These are phyloP conservation scores for Mucor ambiguus DNA, from an alignment of 371 early-diverging fungal genomes.

Conservation along the genomic window DNA sequence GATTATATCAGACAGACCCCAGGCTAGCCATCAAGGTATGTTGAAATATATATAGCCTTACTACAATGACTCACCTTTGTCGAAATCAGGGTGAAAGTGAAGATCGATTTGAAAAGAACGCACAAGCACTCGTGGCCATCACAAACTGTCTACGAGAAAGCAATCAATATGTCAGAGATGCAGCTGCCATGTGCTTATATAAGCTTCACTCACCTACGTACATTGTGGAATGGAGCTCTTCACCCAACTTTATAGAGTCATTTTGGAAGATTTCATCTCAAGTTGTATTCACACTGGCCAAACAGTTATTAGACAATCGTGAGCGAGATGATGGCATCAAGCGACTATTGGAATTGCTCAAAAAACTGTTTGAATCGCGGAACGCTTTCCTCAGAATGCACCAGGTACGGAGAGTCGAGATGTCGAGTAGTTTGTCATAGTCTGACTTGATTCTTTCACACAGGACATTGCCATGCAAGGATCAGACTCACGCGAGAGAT, in stretches of 20 bases:
- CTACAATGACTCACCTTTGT: background rate
- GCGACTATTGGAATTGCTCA: constrained; percentile 60
- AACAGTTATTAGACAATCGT: constrained; percentile 56
- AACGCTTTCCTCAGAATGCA: constrained; percentile 63
- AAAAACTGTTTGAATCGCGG: constrained; percentile 60
- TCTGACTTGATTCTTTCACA: background rate
- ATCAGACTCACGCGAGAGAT: constrained; percentile 60
- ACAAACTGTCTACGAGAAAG: constrained; percentile 68
- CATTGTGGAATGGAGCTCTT: constrained; percentile 67
- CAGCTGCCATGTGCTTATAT: constrained; percentile 73
- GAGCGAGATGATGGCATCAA: constrained; percentile 57
- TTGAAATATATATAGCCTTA: background rate
- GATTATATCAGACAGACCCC: constrained; percentile 76
- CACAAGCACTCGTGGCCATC: constrained; percentile 66
- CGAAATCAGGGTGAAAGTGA: constrained; percentile 38
- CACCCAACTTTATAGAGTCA: constrained; percentile 56
- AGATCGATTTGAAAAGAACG: constrained; percentile 63
- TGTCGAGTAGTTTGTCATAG: background rate
- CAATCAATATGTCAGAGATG: constrained; percentile 62
- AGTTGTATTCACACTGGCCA: constrained; percentile 56
- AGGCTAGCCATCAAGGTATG: constrained; percentile 71
- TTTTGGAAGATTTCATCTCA: constrained; percentile 75
- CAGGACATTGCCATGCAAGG: constrained; percentile 55
- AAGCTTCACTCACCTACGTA: constrained; percentile 62
- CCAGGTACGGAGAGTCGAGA: constrained; percentile 20